These are phyloP conservation scores for Colletotrichum tabaci DNA, from an alignment of 2,329 filamentous ascomycete genomes.

Conservation along the genomic window DNA sequence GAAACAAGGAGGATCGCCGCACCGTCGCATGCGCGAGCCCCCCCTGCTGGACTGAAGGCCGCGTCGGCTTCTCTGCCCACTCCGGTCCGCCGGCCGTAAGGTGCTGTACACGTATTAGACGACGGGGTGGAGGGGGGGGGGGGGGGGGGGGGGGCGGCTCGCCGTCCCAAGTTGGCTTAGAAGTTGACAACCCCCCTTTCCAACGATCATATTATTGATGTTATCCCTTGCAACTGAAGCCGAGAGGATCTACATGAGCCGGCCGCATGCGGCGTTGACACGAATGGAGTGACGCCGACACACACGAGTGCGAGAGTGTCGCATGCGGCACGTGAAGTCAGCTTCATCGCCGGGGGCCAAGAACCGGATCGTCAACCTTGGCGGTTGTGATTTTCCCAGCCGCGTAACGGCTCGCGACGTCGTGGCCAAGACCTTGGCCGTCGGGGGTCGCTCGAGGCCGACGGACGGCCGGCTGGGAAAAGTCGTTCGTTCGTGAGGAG, in stretches of 20 bases:
- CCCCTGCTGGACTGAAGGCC: background rate
- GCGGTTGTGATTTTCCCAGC: background rate
- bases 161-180: background rate
- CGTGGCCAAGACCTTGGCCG: conserved; percentile 16
- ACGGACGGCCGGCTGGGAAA: background rate
- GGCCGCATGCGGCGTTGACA: background rate
- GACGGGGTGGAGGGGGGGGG: too few relatives aligned
- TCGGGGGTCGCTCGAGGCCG: background rate
- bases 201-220: background rate
- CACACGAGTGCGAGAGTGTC: background rate
- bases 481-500: too few relatives aligned
- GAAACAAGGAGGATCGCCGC: conserved; percentile 37
- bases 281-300: too few relatives aligned
- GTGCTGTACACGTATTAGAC: background rate
- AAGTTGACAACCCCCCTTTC: background rate
- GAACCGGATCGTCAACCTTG: background rate
- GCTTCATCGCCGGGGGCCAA: conserved; percentile 2
- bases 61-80: conserved; percentile 19
- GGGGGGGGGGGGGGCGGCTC: too few relatives aligned
- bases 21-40: conserved; percentile 8
- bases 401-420: conserved; percentile 1
- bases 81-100: background rate
- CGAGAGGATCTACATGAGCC: background rate
- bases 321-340: background rate
- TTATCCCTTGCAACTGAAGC: background rate